Evolutionary conservation across 805 yeast genomes (phyloP), one percentile per base, ranked within the genome.

Genomic region (Wickerhamiella allomyrinae): DNA sequence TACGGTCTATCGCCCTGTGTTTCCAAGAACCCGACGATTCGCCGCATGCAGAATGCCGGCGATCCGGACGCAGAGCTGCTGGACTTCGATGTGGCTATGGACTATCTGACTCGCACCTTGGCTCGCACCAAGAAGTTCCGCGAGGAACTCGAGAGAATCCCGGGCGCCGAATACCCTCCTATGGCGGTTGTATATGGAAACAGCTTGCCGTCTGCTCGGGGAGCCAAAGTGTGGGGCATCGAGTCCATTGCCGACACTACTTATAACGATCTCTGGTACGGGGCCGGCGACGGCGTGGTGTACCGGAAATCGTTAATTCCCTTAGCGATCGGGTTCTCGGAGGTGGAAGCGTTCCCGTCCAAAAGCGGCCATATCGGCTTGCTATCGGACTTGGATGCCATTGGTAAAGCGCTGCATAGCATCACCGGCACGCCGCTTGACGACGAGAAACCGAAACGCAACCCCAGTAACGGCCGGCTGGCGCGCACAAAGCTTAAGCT

Each of bases 281-380:
- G 94, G 0, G 83, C 84, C 4, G 96, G 96, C 13, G 96, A 87
- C 58, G 96, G 96, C 34, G 95, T 87, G 15, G 84, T 84, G 1
- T 82, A 82, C 59, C 82, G 79, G 49, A 73, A 73, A 48, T 79
- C 86, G 80, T 60, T 82, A 39, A 73, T 86, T 73, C 96, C 95
- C 0, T 82, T 79, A 49, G 62, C 62, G 34, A 69, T 70, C 47
- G 93, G 89, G 0, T 85, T 80, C 54, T 76, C 79, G 3, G 51
- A 82, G 2, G 81, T 70, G 11, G 87, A 79, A 7, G 78, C 77
- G 51, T 66, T 82, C 34, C 67, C 76, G 1, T 70, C 80, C 25
- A 67, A 65, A 2, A 62, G 71, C 36, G 95, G 94, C 1, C 96
- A 87, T 61, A 86, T 86, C 13, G 77, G 77, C 24, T 61, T 87